These are phyloP conservation scores for Eucalyptus fibrosa DNA, from an alignment of 345 rosid species.

Conservation along the genomic window DNA sequence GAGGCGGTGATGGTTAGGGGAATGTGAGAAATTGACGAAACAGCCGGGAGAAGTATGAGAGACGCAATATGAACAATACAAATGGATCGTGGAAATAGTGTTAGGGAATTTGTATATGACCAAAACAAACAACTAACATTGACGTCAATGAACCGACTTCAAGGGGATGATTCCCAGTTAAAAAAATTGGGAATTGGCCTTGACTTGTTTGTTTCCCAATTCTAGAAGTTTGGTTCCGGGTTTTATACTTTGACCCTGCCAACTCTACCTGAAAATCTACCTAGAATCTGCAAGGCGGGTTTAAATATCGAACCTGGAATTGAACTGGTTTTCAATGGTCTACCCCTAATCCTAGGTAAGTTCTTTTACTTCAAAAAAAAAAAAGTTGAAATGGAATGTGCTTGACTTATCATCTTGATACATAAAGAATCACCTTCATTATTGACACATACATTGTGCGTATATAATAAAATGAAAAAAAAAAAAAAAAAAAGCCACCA, in stretches of 20 bases:
- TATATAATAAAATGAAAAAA: background rate
- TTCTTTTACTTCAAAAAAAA: background rate
- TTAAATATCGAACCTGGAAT: background rate
- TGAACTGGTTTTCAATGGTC: background rate
- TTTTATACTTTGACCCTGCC: background rate
- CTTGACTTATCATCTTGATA: background rate
- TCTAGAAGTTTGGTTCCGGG: background rate
- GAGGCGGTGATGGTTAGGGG: background rate
- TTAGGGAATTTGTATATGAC: background rate
- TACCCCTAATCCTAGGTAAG: background rate
- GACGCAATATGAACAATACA: rapidly evolving
- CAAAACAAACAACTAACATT: background rate
- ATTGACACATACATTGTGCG: background rate
- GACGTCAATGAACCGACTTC: background rate
- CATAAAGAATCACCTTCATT: background rate
- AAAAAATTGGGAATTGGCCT: background rate
- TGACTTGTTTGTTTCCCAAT: background rate
- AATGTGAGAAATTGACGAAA: background rate
- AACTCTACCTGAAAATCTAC: background rate
- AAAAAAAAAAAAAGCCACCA: background rate
- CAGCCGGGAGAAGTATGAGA: background rate
- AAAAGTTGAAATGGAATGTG: background rate
- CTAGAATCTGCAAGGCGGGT: background rate
- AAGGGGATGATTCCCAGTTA: background rate
- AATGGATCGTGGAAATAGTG: background rate